phyloP scores from a whole-genome alignment of 2,329 filamentous ascomycete genomes.

The Xylariaceae sp. region DNA sequence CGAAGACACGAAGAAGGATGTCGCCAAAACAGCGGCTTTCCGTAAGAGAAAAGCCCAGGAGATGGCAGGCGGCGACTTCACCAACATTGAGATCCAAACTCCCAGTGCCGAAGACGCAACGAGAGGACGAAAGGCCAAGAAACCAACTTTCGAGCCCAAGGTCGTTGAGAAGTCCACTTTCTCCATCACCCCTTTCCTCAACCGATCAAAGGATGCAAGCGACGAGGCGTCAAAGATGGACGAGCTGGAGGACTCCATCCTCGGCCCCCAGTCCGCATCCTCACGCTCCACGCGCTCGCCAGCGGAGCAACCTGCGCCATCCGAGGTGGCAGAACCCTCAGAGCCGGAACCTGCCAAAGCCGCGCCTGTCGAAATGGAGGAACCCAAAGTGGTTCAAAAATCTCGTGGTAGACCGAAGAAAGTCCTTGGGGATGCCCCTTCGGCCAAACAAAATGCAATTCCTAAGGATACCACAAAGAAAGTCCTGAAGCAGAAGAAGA shows the following conservation, averaged over 20 bases:
- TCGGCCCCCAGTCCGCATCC: conserved; percentile 15
- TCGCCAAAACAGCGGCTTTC: conserved; percentile 35
- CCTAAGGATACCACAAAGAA: conserved; percentile 14
- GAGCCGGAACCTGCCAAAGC: conserved; percentile 18
- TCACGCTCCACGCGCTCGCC: conserved; percentile 1
- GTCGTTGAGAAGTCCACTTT: conserved; percentile 83
- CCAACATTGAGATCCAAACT: conserved; percentile 45
- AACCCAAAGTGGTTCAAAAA: conserved; percentile 34
- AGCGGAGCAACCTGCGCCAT: not conserved
- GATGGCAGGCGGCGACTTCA: conserved; percentile 43
- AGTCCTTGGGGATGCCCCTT: conserved; percentile 43
- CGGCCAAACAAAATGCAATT: conserved; percentile 44
- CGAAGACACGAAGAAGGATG: conserved; percentile 32
- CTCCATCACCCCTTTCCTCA: conserved; percentile 91
- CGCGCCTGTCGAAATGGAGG: conserved; percentile 21
- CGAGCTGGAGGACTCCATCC: conserved; percentile 26
- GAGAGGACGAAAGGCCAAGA: conserved; percentile 48
- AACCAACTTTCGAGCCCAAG: conserved; percentile 54
- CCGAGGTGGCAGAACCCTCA: conserved; percentile 12
- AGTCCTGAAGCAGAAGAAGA: conserved; percentile 32
- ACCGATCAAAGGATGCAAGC: conserved; percentile 61
- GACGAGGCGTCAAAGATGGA: conserved; percentile 35
- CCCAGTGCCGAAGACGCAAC: conserved; percentile 36
- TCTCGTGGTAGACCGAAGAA: conserved; percentile 48
- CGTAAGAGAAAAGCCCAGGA: conserved; percentile 49